These are phyloP conservation scores for Nannochloropsis oceanica DNA, from an alignment of 108 stramenopile species.

Conservation along the genomic window DNA sequence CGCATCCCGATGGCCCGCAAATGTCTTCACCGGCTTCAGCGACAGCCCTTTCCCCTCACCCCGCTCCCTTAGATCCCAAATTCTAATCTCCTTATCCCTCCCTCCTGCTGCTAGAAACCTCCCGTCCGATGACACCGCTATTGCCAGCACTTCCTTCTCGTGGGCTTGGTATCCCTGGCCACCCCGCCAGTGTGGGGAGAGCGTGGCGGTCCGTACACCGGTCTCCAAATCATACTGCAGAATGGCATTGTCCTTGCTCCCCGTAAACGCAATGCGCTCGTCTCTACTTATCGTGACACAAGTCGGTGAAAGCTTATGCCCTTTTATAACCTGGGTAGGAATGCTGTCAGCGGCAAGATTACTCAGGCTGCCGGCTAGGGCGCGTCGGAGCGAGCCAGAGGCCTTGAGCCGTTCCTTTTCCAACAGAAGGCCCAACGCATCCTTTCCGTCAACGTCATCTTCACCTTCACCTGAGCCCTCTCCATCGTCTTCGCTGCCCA, in stretches of 20 bases:
- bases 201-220: constrained; percentile 21
- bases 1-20: constrained; percentile 61
- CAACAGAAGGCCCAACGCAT: background rate
- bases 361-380: constrained; percentile 17
- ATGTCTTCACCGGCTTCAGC: constrained; percentile 38
- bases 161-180: constrained; percentile 9
- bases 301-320: constrained; percentile 46
- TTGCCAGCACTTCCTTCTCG: constrained; percentile 64
- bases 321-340: constrained; percentile 2
- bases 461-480: constrained; percentile 12
- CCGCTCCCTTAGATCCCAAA: constrained; percentile 59
- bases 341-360: background rate
- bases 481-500: constrained; percentile 27
- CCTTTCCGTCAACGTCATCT: constrained; percentile 1
- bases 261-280: constrained; percentile 50
- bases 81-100: constrained; percentile 55
- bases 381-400: background rate
- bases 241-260: constrained; percentile 86
- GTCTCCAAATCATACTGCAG: constrained; percentile 74
- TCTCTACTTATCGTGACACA: constrained; percentile 58
- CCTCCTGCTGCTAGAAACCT: constrained; percentile 74
- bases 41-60: constrained; percentile 26
- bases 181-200: background rate
- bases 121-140: constrained; percentile 79
- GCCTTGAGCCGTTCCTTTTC: background rate